Base-by-base conservation (phyloP, 768 basidiomycete genomes). In the Neoboletus brunneissimus region DNA sequence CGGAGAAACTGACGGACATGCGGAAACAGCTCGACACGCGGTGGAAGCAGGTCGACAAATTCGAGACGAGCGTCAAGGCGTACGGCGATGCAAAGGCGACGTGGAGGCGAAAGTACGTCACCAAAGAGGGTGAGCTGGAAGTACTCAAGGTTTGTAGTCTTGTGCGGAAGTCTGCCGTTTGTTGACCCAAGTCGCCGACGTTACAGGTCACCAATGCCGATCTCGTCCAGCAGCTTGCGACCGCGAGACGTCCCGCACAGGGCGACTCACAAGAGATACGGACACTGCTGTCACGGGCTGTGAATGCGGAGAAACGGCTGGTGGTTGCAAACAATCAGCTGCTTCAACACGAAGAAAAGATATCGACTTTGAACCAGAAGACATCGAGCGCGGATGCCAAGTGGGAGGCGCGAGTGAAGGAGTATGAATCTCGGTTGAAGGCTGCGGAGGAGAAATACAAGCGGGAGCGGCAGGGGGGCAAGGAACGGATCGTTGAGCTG, bases 371-470 rank as follows among this genome's bases (percentile, higher is more conserved):
- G 73, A 88, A 87, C 61, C 79, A 85, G 73, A 89, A 86, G 77
- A 89, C 81, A 37, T 76, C 78, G 0, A 77, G 76, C 0, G 88
- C 90, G 0, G 94, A 97, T 62, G 76, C 75, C 51, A 96, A 95
- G 72, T 98, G 95, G 94, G 94, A 95, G 65, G 91, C 88, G 0
- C 79, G 95, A n/a, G 91, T 98, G 44, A 88, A 87, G 71, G 95
- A 98, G 72, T 94, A 95, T 64, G 93, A 97, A 73, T 69, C 82
- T 15, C 75, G 90, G 18, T 67, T 94, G 59, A 87, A 86, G 70
- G 84, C 86, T 0, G 91, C 91, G 0, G 92, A 94, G 65, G 95
- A 98, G 77, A 87, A 86, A 68, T 85, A 93, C 61, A 98, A 98
- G 79, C 80, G 92, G 53, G 94, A 96, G 76, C 78, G 91, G 57